Evolutionary conservation across 1,284 basidiomycete species (phyloP).

Genomic region (Gymnopus androsaceus): DNA sequence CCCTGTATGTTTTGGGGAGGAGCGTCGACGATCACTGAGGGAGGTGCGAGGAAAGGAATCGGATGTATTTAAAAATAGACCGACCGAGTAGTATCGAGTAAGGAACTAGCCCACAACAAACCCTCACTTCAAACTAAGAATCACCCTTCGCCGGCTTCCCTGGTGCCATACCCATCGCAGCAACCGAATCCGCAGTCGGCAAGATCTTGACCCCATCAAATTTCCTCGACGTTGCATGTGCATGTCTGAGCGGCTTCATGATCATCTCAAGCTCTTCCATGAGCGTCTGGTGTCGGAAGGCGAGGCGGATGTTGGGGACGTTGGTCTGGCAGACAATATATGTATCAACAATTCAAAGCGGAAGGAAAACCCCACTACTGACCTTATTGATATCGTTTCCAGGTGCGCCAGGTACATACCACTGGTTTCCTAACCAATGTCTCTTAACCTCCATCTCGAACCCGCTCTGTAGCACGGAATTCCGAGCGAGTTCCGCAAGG

Average conservation of each 20-base stretch:
- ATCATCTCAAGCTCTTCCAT: conserved; percentile 85
- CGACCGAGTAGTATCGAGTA: too few relatives aligned
- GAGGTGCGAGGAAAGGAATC: too few relatives aligned
- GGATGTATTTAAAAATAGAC: too few relatives aligned
- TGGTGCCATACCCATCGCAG: conserved; percentile 35
- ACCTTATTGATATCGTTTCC: conserved; percentile 95
- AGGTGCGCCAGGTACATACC: conserved; percentile 85
- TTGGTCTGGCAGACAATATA: conserved; percentile 70
- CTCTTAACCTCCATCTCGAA: conserved; percentile 99
- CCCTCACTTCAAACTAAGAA: too few relatives aligned
- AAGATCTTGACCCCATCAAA: conserved; percentile 12
- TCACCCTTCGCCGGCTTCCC: too few relatives aligned
- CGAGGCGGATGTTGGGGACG: conserved; percentile 88
- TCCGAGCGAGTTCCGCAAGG: conserved; percentile 89
- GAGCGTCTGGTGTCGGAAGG: conserved; percentile 88
- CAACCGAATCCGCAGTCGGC: conserved; percentile 35
- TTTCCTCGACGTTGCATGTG: neutral
- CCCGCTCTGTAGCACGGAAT: conserved; percentile 94
- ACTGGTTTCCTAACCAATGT: conserved; percentile 92
- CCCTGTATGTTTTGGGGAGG: too few relatives aligned
- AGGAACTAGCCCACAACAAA: too few relatives aligned
- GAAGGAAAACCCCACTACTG: conserved; percentile 17
- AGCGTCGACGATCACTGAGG: too few relatives aligned
- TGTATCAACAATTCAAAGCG: neutral
- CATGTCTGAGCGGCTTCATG: neutral